These are phyloP conservation scores for Panicum hallii DNA, from an alignment of 202 grass and related monocot species.

Conservation along the genomic window DNA sequence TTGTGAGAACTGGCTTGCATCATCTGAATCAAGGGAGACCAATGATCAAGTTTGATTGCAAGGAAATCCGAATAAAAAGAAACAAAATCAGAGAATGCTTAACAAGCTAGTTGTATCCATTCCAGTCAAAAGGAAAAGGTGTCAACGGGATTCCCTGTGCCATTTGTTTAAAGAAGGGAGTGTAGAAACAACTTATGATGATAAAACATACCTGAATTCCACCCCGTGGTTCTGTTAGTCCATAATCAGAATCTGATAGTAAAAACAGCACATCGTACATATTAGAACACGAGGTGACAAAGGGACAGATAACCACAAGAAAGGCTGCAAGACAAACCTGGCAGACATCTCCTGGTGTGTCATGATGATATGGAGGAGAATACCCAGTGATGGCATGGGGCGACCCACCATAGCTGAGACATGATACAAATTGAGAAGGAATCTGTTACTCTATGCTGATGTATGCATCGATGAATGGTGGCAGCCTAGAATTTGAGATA, in stretches of 20 bases:
- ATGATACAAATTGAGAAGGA: neutral
- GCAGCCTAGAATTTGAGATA: slow-evolving; percentile 18
- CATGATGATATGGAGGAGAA: slow-evolving; percentile 48
- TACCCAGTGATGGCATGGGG: slow-evolving; percentile 12
- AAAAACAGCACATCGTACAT: neutral
- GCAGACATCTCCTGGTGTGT: slow-evolving; percentile 8
- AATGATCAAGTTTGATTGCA: neutral
- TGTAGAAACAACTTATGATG: neutral
- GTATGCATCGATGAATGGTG: neutral
- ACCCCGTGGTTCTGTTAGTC: slow-evolving; percentile 7
- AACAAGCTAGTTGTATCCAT: neutral
- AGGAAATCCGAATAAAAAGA: neutral
- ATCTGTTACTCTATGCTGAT: neutral
- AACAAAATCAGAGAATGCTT: neutral
- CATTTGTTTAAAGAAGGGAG: neutral
- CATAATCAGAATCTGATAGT: slow-evolving; percentile 36
- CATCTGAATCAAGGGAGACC: slow-evolving; percentile 41
- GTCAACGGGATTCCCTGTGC: neutral
- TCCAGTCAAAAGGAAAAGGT: neutral
- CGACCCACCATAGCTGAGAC: slow-evolving; percentile 35
- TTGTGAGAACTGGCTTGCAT: slow-evolving; percentile 41
- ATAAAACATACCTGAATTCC: slow-evolving; percentile 37
- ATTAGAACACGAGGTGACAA: neutral
- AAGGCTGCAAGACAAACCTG: slow-evolving; percentile 27
- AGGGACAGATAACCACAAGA: neutral